These are phyloP conservation scores for Penicillium sp. DNA, from an alignment of 2,329 filamentous ascomycete genomes.

Conservation along the genomic window DNA sequence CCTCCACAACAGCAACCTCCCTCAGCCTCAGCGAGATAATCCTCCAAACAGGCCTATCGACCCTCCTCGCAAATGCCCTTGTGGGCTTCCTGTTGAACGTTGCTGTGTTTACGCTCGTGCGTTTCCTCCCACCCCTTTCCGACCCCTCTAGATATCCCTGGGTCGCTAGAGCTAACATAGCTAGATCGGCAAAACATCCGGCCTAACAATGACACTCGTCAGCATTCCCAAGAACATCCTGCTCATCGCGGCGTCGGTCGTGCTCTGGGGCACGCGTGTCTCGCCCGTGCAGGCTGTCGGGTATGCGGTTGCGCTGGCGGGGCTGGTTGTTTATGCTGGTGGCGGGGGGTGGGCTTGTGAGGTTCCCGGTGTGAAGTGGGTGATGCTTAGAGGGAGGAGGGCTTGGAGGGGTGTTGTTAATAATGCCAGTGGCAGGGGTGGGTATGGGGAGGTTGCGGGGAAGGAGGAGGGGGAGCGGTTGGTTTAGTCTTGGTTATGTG, in stretches of 20 bases:
- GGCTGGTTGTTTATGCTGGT: constrained; percentile 68
- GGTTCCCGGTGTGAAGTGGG: not conserved
- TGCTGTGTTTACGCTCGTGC: constrained; percentile 78
- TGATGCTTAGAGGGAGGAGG: not conserved
- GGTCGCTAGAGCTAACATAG: not conserved
- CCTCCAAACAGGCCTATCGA: constrained; percentile 46
- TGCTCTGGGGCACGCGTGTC: constrained; percentile 70
- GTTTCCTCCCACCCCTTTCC: constrained; percentile 37
- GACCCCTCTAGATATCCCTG: not conserved
- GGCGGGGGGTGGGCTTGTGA: constrained; percentile 36
- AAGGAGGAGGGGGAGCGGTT: not conserved
- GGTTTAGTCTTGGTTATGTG: not conserved
- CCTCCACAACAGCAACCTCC: not conserved
- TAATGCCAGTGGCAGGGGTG: not conserved
- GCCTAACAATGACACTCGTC: constrained; percentile 78
- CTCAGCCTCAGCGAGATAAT: not conserved
- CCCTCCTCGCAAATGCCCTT: constrained; percentile 70
- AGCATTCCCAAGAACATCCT: constrained; percentile 85
- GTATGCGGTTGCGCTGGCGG: constrained; percentile 71
- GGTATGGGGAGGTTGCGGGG: not conserved
- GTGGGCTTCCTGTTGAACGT: constrained; percentile 80
- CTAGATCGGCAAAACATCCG: constrained; percentile 83
- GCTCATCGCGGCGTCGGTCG: constrained; percentile 72
- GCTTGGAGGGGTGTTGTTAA: not conserved
- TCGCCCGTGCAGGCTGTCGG: constrained; percentile 45